Evolutionary conservation across 2,329 filamentous ascomycete species (phyloP).

Genomic region (Penicillium sp.): DNA sequence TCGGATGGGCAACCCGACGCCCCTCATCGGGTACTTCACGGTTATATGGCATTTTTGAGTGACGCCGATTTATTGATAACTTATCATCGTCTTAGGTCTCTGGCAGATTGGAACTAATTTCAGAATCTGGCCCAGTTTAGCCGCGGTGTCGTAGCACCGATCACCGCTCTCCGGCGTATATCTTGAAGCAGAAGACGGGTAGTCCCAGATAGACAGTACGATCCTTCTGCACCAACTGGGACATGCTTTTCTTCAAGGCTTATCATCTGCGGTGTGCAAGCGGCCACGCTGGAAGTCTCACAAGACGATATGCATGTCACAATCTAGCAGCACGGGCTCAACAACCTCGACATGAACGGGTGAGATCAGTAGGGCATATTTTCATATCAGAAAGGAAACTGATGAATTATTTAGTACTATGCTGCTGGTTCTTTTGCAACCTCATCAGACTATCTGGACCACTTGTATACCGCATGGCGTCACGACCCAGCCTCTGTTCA

Average conservation of each 20-base stretch:
- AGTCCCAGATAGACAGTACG: neutral
- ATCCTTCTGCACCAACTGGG: neutral
- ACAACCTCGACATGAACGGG: neutral
- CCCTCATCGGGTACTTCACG: constrained; percentile 14
- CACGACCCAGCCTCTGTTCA: constrained; percentile 89
- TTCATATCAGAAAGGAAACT: neutral
- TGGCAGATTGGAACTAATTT: neutral
- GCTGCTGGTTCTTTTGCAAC: constrained; percentile 67
- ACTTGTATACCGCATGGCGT: constrained; percentile 99
- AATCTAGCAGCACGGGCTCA: neutral
- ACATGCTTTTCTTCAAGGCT: neutral
- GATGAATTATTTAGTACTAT: neutral
- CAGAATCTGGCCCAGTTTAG: neutral
- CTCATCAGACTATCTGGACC: constrained; percentile 97
- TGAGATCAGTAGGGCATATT: neutral
- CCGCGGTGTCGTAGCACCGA: neutral
- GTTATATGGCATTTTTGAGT: constrained; percentile 18
- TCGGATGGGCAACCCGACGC: neutral
- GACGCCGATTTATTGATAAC: neutral
- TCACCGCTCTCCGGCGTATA: neutral
- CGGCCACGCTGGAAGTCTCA: neutral
- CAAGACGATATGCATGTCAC: neutral
- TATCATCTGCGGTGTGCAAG: neutral
- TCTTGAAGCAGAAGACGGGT: neutral
- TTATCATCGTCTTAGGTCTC: neutral